A percentile compares a stretch with the other conserved stretches of the same genome.
Conservation (phyloP, 1,139 yeast species). For the Pichia inconspicua region DNA sequence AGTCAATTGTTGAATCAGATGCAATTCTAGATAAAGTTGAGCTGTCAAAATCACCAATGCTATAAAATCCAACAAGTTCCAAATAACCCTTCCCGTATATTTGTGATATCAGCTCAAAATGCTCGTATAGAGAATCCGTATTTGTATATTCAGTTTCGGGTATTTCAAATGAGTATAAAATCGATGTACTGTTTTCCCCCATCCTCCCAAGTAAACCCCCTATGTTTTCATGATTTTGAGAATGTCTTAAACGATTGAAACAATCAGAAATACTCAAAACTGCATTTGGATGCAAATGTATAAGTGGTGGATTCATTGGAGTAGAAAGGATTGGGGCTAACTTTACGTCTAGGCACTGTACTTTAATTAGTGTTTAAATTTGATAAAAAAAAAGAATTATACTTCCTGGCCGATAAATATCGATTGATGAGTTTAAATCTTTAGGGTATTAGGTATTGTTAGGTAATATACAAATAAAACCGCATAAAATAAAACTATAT, state of each 20-base stretch:
- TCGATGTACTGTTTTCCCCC: slow-evolving; percentile 2
- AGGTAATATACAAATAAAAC: not conserved
- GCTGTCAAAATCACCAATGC: not conserved
- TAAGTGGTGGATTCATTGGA: not conserved
- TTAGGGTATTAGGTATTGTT: no score
- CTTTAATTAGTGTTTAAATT: no score
- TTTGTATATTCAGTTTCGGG: not conserved
- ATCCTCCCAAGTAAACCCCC: slow-evolving; percentile 8
- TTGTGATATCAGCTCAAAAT: slow-evolving; percentile 8
- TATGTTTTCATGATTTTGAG: not conserved
- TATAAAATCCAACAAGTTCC: slow-evolving; percentile 14
- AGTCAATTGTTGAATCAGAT: not conserved
- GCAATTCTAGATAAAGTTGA: not conserved
- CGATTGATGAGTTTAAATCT: not conserved
- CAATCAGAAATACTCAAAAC: slow-evolving; percentile 11
- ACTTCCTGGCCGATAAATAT: no score
- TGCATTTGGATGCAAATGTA: slow-evolving; percentile 12
- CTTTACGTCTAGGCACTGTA: no score
- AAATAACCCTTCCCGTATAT: slow-evolving; percentile 14
- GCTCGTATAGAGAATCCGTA: not conserved
- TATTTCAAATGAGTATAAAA: slow-evolving; percentile 11
- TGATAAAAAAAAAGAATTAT: no score
- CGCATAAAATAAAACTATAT: not conserved
- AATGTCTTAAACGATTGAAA: not conserved
- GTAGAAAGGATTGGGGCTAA: not conserved